Base-by-base conservation (phyloP, 345 rosid species). In the Citrus trifoliata region DNA sequence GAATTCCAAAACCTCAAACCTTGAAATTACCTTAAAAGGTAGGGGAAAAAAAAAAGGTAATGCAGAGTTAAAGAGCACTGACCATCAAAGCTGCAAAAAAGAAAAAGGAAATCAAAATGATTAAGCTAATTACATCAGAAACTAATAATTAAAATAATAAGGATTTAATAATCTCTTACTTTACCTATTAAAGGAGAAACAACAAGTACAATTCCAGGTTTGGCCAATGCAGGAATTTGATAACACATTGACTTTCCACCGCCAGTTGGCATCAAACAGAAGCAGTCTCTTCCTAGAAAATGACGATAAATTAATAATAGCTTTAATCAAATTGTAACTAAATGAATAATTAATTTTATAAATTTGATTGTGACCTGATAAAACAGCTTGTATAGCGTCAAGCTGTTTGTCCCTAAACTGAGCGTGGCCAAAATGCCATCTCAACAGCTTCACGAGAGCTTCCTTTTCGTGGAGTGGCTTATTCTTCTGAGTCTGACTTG, bases 171-270 rank as follows among this genome's bases (percentile, higher is more conserved):
- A 38, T 24, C 51, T 61, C 27, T 10, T 18, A 51, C 48, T 76
- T 73, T 76, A 95, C 99, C 99, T 85, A 95, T 95, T 78, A 93
- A 88, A 68, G 99, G 99, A 85, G 93, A 95, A 77, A 93, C 94
- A 62, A 95, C 98, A 75, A 95, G 97, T 56, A 91, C 98, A 76
- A 95, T 90, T 80, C 99, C 97, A 16, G 87, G 82, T 80, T 85
- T 92, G n/a, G 97, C 93, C 69, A 95, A 55, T 18, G 99, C 98
- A 78, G 98, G 97, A 80, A 96, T 91, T 79, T 96, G 99, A 81
- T 92, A 96, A 83, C 99, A 96, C 88, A 94, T 90, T 10, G 98
- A 96, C 85, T 96, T 96, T 66, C 99, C 99, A 81, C 98, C 97
- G 56, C 99, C 97, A 16, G 97, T 96, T 9, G 99, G 99, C 99